These are phyloP conservation scores for Vigna nakashimae DNA, from an alignment of 306 rosid genomes.

Conservation along the genomic window DNA sequence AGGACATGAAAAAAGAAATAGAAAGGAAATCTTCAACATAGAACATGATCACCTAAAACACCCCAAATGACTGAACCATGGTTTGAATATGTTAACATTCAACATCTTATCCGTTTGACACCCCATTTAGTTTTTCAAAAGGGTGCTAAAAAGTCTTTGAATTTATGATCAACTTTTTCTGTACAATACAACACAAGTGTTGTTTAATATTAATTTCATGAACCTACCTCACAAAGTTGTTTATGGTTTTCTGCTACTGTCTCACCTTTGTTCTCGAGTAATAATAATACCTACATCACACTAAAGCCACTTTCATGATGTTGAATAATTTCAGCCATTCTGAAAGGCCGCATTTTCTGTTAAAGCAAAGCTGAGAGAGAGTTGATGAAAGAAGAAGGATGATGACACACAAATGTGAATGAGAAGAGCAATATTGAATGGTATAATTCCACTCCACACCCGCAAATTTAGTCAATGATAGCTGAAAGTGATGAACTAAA, in stretches of 20 bases:
- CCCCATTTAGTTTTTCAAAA: neutral
- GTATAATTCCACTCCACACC: slow-evolving; percentile 30
- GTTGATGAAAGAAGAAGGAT: slow-evolving; percentile 42
- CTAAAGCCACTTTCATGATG: slow-evolving; percentile 48
- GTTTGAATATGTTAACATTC: neutral
- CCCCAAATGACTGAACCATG: neutral
- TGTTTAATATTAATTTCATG: neutral
- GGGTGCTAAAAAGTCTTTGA: neutral
- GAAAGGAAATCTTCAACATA: neutral
- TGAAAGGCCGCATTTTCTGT: slow-evolving; percentile 56
- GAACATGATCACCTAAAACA: neutral
- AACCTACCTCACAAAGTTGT: neutral
- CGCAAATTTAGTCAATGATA: slow-evolving; percentile 54
- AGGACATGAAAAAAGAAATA: neutral
- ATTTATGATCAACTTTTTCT: neutral
- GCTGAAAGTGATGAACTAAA: slow-evolving; percentile 54
- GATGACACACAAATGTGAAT: slow-evolving; percentile 12
- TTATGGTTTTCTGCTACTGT: neutral
- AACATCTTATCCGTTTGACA: neutral
- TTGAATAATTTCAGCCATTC: slow-evolving; percentile 54
- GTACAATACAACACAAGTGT: too few species aligned
- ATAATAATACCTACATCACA: slow-evolving; percentile 34
- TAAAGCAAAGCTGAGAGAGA: slow-evolving; percentile 47
- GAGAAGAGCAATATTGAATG: slow-evolving; percentile 25
- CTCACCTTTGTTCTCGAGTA: slow-evolving; percentile 18